These are phyloP conservation scores for Pythium utonaiense DNA, from an alignment of 352 stramenopile species.

Conservation along the genomic window DNA sequence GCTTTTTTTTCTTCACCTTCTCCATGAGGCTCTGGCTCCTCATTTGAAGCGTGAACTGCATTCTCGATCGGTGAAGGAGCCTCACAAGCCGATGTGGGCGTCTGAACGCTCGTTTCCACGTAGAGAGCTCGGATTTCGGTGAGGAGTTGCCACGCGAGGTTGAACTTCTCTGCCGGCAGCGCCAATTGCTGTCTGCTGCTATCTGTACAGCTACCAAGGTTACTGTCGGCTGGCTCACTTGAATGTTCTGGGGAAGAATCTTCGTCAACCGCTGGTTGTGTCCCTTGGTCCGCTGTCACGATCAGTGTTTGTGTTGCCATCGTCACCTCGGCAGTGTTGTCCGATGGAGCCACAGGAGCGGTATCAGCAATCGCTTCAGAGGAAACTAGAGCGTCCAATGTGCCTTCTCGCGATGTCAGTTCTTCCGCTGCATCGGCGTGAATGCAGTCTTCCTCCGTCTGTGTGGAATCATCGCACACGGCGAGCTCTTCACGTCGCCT, in stretches of 20 bases:
- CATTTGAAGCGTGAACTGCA: too few species aligned
- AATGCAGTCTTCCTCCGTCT: background rate
- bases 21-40: too few species aligned
- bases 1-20: too few species aligned
- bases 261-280: background rate
- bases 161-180: constrained; percentile 30
- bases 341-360: background rate
- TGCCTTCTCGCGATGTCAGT: background rate
- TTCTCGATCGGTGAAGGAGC: too few species aligned
- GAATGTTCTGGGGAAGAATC: too few species aligned
- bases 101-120: background rate
- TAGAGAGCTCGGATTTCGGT: constrained; percentile 32
- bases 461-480: background rate
- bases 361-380: background rate
- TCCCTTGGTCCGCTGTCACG: background rate
- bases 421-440: background rate
- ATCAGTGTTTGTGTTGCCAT: too few species aligned
- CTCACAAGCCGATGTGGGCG: background rate
- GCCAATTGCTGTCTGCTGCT: background rate
- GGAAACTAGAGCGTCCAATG: background rate
- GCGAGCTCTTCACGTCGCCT: background rate
- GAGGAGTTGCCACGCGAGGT: constrained; percentile 34
- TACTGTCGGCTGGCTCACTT: background rate
- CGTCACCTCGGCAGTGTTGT: background rate
- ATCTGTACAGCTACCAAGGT: background rate